phyloP scores from a whole-genome alignment of 208 protist species.

The Sergeia podlipaevii region DNA sequence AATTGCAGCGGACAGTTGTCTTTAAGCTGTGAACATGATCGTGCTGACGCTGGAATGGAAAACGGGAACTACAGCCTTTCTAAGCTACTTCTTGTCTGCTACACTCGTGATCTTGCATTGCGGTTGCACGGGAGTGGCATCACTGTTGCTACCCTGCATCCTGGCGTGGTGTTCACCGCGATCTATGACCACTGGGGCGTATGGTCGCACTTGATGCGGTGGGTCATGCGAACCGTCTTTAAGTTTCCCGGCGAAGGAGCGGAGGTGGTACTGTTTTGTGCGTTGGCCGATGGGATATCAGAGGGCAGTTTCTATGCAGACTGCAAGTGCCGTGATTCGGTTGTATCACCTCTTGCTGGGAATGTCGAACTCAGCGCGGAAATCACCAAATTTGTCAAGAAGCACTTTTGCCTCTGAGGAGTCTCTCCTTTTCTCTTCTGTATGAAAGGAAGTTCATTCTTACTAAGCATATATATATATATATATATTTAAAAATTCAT shows the following conservation, averaged over 20 bases:
- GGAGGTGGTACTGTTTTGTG: conserved; percentile 40
- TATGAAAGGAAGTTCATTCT: too few relatives aligned
- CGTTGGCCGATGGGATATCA: conserved; percentile 18
- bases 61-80: conserved; percentile 50
- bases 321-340: conserved; percentile 14
- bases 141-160: conserved; percentile 21
- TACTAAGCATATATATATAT: too few relatives aligned
- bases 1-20: too few relatives aligned
- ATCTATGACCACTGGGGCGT: conserved; percentile 29
- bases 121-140: conserved; percentile 26
- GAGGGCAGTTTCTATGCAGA: conserved; percentile 46
- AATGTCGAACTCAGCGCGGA: conserved; percentile 27
- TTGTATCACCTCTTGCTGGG: conserved; percentile 29
- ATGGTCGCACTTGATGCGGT: conserved; percentile 25
- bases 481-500: too few relatives aligned
- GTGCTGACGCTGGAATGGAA: conserved; percentile 34
- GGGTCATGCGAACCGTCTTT: conserved; percentile 43
- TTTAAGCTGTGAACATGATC: too few relatives aligned
- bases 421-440: background rate
- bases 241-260: conserved; percentile 43
- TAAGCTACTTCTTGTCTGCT: conserved; percentile 50
- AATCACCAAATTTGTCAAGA: conserved; percentile 24
- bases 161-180: conserved; percentile 41
- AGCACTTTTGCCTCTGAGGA: conserved; percentile 21
- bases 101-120: conserved; percentile 37